These are phyloP conservation scores for Metschnikowia henanensis DNA, from an alignment of 805 yeast species.

Conservation along the genomic window DNA sequence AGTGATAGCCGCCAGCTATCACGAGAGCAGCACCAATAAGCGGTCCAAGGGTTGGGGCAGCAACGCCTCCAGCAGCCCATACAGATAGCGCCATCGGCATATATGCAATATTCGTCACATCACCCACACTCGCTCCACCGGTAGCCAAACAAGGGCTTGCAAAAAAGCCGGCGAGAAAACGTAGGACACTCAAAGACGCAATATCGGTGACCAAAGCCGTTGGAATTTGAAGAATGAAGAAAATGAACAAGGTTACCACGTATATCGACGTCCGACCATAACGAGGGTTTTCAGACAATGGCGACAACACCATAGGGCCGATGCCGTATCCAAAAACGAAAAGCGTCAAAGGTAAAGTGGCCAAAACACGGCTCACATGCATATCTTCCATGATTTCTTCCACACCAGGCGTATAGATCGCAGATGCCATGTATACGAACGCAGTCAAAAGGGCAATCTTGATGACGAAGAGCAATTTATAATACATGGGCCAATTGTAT, in stretches of 20 bases:
- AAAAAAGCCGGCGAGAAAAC: constrained; percentile 54
- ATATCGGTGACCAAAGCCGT: constrained; percentile 46
- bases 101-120: constrained; percentile 41
- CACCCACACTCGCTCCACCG: constrained; percentile 58
- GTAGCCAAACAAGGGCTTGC: constrained; percentile 57
- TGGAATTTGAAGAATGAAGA: constrained; percentile 47
- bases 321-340: constrained; percentile 28
- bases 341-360: constrained; percentile 50
- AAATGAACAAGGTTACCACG: constrained; percentile 44
- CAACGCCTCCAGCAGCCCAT: constrained; percentile 54
- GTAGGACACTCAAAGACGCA: constrained; percentile 47
- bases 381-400: constrained; percentile 45
- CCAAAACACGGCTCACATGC: constrained; percentile 41
- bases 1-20: constrained; percentile 7
- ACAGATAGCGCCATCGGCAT: constrained; percentile 47
- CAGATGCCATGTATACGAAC: constrained; percentile 56
- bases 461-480: constrained; percentile 37
- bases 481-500: constrained; percentile 48
- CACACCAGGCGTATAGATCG: constrained; percentile 54
- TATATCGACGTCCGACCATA: constrained; percentile 55
- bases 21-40: constrained; percentile 52
- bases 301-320: constrained; percentile 59
- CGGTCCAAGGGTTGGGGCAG: constrained; percentile 59
- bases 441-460: constrained; percentile 47
- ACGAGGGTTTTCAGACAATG: constrained; percentile 53